Base-by-base conservation (phyloP, 306 rosid genomes). In the Prosopis cineraria region DNA sequence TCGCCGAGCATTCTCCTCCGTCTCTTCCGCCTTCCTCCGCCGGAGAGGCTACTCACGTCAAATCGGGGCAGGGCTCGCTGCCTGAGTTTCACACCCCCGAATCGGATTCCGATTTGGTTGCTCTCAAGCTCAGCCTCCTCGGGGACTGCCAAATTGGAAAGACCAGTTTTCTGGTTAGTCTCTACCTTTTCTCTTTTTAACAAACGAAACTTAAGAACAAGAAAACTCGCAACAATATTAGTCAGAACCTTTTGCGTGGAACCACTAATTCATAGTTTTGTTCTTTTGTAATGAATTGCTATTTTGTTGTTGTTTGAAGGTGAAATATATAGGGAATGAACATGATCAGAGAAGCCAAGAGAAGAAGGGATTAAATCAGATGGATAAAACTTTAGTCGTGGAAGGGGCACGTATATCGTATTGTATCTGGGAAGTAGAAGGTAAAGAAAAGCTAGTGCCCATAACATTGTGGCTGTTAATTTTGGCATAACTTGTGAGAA, bases 391-490 rank as follows among this genome's bases (percentile, higher is more conserved):
- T 16, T 74, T 93, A 41, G 59, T 82, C 58, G 94, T 95, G 33
- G 66, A 79, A 45, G 98, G 95, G 70, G 99, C 97, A 40, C 87
- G 99, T 1, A 91, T 95, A 77, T 91, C 98, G 1, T 93, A 91
- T 68, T 40, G 89, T 80, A 88, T 95, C 72, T 95, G 99, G 98
- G 99, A 93, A 90, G 97, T 95, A 36, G 91, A 84, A 91, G 97
- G 99, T 89, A 84, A 40, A 83, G 82, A 91, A 71, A 60, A 43
- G 30, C 14, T 10, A 22, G 10, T n/a, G n/a, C n/a, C n/a, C n/a
- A n/a, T n/a, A 69, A 41, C 39, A 14, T 68, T 19, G 29, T 25
- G 17, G 52, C 39, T 70, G 10, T 50, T 52, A 63, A 73, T 31
- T 77, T 76, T 79, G 63, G 31, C 29, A 58, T 82, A 5, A 64